Base-by-base conservation (phyloP, 176 grass and related monocot species). In the Elaeis guineensis region DNA sequence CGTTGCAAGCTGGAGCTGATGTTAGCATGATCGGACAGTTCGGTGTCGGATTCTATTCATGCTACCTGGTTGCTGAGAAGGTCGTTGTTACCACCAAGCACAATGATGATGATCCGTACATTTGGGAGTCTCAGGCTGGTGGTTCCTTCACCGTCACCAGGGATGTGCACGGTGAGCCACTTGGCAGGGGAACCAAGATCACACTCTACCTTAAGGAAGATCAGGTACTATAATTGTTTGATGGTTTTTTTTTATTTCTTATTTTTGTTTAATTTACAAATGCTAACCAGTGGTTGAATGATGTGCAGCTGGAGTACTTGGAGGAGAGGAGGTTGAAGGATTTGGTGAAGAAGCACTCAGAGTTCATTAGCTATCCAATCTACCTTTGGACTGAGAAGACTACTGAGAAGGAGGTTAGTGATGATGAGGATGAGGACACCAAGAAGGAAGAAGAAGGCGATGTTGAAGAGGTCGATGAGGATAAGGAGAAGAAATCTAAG, bases 381-480 rank as follows among this genome's bases (percentile, higher is more conserved):
- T 77, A 69, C 26, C 65, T 77, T 17, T 77, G 75, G 75, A 70
- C 66, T 21, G 75, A 77, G 65, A 77, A 77, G 24, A 77, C 75
- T 4, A 70, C 75, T 6, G 75, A 77, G 49, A 77, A 78, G 70
- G 76, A 78, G 63, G 71, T 78, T 4, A 50, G 59, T 50, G 75
- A 78, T 7, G 67, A 78, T 6, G 66, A 70, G 3, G 76, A 78
- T 16, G 76, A 78, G 28, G 76, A 78, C 19, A 15, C 49, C 28
- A 78, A 78, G 59, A 78, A 78, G 54, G 76, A 78, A 32, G 58
- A 78, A 63, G 75, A 82, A 77, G 79, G 79, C 0, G 58, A 82
- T 30, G 66, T 82, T 49, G 79, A 82, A 52, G 73, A 82, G 19
- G 61, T 82, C 21, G 79, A 82, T 23, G 73, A 82, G 26, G 67